Base-by-base conservation (phyloP, 495 filamentous ascomycete genomes). In the Hypoxylon lienhwacheense region DNA sequence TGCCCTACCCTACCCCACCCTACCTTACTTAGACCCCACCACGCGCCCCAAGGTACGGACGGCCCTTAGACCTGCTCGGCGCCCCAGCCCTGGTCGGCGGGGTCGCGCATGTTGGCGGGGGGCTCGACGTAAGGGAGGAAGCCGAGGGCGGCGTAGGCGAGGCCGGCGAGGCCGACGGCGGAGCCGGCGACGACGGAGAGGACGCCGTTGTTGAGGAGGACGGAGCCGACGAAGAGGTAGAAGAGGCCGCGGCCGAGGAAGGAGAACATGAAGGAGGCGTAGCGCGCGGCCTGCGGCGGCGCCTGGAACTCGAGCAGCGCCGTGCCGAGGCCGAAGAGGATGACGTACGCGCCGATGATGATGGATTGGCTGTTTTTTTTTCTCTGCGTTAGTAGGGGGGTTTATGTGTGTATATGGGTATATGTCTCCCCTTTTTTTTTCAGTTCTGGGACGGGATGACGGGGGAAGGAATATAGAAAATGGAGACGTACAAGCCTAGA, bases 71-170 rank as follows among this genome's bases (percentile, higher is more conserved):
- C 86, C 76, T 93, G 73, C 77, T 96, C 91, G 39, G 89, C 88
- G 51, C 91, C 91, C 91, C 91, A 96, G 59, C 90, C 85, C 48
- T n/a, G 17, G 15, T 82, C 85, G 72, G 93, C 90, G 49, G 75
- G 77, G 71, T 95, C 91, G 70, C 93, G 84, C 95, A 99, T 99
- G 76, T 96, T 99, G 62, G 90, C 85, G 14, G 95, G 95, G 15
- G 95, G 92, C 78, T 99, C 93, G 66, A 99, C 96, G 29, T 85
- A 91, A 0, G 95, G 93, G 48, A 97, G 85, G 72, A 90, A 99
- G 74, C 97, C 91, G 58, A 97, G 81, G 14, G 80, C 88, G 40
- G 83, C 74, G 72, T 97, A 98, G 28, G 69, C 85, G 31, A 95
- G 62, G 45, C 92, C 92, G 49, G 88, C 78, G 37, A 92, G 53